Conservation (phyloP, 345 rosid genomes). For the Arabidopsis arenosa region DNA sequence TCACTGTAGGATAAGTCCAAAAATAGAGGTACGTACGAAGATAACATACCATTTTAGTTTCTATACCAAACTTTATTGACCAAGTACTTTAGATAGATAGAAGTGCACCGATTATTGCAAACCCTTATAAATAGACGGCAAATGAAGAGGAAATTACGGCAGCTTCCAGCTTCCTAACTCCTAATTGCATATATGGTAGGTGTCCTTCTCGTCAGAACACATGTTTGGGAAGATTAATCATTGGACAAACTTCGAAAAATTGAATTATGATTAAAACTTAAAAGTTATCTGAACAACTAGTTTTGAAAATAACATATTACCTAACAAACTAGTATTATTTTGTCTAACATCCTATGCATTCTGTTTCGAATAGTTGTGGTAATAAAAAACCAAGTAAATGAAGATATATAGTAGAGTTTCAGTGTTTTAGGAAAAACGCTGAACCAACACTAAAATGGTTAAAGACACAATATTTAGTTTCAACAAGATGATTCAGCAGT, state of each 20-base stretch:
- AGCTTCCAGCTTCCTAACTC: constrained; percentile 32
- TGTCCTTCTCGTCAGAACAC: neutral
- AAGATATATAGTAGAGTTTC: neutral
- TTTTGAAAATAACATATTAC: neutral
- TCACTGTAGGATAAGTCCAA: constrained; percentile 10
- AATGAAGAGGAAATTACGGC: constrained; percentile 3
- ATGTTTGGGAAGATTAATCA: constrained; percentile 15
- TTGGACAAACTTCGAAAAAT: neutral
- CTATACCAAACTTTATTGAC: constrained; percentile 32
- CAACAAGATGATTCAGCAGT: neutral
- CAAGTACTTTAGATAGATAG: constrained; percentile 3
- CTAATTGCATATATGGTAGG: constrained; percentile 8
- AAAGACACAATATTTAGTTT: neutral
- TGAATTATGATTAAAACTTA: neutral
- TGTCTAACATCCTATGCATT: neutral
- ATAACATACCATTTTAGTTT: constrained; percentile 13
- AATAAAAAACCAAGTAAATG: neutral
- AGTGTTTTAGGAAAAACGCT: neutral
- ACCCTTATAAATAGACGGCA: constrained; percentile 37
- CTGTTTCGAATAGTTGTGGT: neutral
- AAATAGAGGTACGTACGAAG: neutral
- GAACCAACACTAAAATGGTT: neutral
- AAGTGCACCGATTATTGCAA: constrained; percentile 20
- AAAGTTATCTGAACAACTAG: neutral
- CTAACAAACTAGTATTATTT: neutral